Percentiles rank a stretch among this genome's conserved stretches.
Evolutionary conservation across 2,329 filamentous ascomycete species (phyloP).

Genomic region (Drechslerella coelobrocha): DNA sequence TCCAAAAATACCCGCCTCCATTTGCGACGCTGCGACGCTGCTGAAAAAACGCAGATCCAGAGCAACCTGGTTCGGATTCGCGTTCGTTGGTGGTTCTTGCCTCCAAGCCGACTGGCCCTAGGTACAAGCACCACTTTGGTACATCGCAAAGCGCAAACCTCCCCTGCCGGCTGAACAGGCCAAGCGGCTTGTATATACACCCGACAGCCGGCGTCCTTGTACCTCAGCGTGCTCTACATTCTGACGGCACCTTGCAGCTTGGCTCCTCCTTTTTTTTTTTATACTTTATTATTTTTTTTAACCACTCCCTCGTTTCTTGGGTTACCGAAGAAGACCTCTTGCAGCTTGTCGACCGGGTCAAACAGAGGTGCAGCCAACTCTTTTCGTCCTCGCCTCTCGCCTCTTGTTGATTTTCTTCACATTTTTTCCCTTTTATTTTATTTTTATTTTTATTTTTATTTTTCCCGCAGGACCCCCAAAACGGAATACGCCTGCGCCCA

Average conservation of each 20-base stretch:
- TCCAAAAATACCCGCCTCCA: slow-evolving; percentile 40
- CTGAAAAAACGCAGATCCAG: slow-evolving; percentile 48
- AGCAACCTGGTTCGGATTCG: background rate
- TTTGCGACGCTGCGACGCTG: slow-evolving; percentile 4
- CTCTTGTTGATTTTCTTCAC: background rate
- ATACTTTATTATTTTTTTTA: background rate
- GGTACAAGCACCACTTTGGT: background rate
- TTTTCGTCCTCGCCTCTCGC: no score
- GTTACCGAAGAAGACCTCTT: slow-evolving; percentile 23
- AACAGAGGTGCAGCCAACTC: no score
- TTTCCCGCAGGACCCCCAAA: slow-evolving; percentile 18
- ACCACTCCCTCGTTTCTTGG: slow-evolving; percentile 37
- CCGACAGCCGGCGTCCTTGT: background rate
- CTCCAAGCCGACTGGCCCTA: background rate
- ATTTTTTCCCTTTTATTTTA: slow-evolving; percentile 2
- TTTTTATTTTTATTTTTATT: slow-evolving; percentile 2
- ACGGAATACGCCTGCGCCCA: slow-evolving; percentile 36
- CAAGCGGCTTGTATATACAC: slow-evolving; percentile 1
- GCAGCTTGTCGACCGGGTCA: background rate
- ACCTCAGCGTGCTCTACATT: background rate
- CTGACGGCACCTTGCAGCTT: background rate
- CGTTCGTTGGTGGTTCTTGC: background rate
- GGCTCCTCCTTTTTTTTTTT: background rate
- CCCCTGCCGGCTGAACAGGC: background rate
- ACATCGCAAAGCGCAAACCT: background rate